A percentile compares a stretch with the other conserved stretches of the same genome.
These are phyloP conservation scores for Cyclaneusma minus DNA, from an alignment of 2,329 filamentous ascomycete species.

Conservation along the genomic window DNA sequence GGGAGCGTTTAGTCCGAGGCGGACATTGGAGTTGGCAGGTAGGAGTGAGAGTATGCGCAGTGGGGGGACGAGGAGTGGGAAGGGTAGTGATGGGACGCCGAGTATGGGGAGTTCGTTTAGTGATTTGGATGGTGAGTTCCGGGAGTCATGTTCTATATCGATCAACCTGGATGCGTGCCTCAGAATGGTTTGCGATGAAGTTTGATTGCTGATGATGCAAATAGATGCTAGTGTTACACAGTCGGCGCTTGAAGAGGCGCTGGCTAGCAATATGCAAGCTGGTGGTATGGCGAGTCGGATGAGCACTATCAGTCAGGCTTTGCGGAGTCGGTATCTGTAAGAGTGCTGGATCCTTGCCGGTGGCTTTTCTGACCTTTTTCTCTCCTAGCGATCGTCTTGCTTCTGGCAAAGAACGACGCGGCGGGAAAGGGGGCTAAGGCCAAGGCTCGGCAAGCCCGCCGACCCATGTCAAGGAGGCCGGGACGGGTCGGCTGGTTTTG, in stretches of 20 bases:
- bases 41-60: slow-evolving; percentile 35
- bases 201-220: slow-evolving; percentile 6
- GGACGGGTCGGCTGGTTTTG: too few species aligned
- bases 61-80: too few species aligned
- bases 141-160: slow-evolving; percentile 1
- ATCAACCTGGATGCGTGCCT: too few species aligned
- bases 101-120: slow-evolving; percentile 80
- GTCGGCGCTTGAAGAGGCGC: slow-evolving; percentile 63
- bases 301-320: slow-evolving; percentile 50
- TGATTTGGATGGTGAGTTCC: slow-evolving; percentile 54
- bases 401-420: too few species aligned
- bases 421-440: too few species aligned
- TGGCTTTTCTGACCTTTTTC: background rate
- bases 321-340: slow-evolving; percentile 41
- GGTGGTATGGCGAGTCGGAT: slow-evolving; percentile 44
- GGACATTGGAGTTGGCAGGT: slow-evolving; percentile 40
- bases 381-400: too few species aligned
- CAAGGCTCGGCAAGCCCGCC: too few species aligned
- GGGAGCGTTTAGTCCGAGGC: slow-evolving; percentile 40
- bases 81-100: slow-evolving; percentile 56
- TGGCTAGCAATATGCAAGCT: slow-evolving; percentile 57
- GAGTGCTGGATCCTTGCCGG: background rate
- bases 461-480: too few species aligned
- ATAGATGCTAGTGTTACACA: slow-evolving; percentile 67
- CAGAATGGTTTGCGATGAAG: slow-evolving; percentile 2